These are phyloP conservation scores for Cornus controversa DNA, from an alignment of 148 eudicot species.

Conservation along the genomic window DNA sequence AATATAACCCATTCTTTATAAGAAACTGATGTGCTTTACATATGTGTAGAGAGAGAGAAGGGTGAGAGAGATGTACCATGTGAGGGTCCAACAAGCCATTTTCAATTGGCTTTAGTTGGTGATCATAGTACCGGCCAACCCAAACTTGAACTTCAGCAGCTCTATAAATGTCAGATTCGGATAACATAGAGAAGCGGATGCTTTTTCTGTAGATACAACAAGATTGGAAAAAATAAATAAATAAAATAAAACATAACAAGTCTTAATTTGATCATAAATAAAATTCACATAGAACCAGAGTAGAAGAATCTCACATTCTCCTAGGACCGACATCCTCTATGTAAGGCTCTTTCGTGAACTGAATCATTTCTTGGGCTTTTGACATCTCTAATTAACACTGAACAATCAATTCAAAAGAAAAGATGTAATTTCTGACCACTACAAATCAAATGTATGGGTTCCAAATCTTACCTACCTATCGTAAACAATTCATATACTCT, in stretches of 20 bases:
- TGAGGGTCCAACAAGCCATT: constrained; percentile 79
- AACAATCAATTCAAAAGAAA: neutral
- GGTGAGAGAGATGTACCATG: constrained; percentile 47
- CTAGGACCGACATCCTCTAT: constrained; percentile 81
- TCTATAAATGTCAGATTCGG: constrained; percentile 56
- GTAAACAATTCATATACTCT: too few species aligned
- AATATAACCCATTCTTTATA: neutral
- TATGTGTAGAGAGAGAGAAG: neutral
- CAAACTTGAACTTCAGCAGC: constrained; percentile 64
- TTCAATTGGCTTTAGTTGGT: constrained; percentile 39
- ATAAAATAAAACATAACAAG: neutral
- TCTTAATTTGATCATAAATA: neutral
- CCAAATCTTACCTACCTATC: too few species aligned
- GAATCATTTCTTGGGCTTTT: constrained; percentile 34
- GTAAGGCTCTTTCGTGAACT: constrained; percentile 70
- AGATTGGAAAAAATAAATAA: neutral
- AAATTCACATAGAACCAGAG: neutral
- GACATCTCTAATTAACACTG: constrained; percentile 14
- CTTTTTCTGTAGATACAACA: constrained; percentile 48
- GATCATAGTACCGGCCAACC: constrained; percentile 46
- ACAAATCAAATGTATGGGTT: too few species aligned
- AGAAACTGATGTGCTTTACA: neutral
- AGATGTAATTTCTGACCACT: neutral
- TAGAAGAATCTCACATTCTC: constrained; percentile 39
- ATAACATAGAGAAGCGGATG: constrained; percentile 59